These are phyloP conservation scores for Vitis vinifera DNA, from an alignment of 164 flowering plant species.

Conservation along the genomic window ASM3070453v1 NC_081807.1:50501-51000, in stretches of 20 bases:
- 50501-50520: conserved; percentile 91
- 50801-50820: conserved; percentile 58
- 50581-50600: background rate
- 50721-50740: conserved; percentile 58
- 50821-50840: conserved; percentile 35
- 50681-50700: conserved; percentile 55
- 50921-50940: conserved; percentile 66
- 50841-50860: conserved; percentile 58
- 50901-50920: conserved; percentile 67
- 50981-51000: conserved; percentile 65
- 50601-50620: background rate
- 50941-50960: conserved; percentile 66
- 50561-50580: conserved; percentile 4
- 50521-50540: conserved; percentile 92
- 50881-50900: conserved; percentile 55
- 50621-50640: background rate
- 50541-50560: conserved; percentile 71
- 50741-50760: conserved; percentile 55
- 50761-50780: conserved; percentile 64
- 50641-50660: conserved; percentile 33
- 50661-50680: conserved; percentile 58
- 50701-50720: conserved; percentile 52
- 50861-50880: conserved; percentile 39
- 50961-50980: conserved; percentile 60
- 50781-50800: conserved; percentile 66